Base-by-base conservation (phyloP, 2,329 filamentous ascomycete species). In the Colletotrichum liriopes region DNA sequence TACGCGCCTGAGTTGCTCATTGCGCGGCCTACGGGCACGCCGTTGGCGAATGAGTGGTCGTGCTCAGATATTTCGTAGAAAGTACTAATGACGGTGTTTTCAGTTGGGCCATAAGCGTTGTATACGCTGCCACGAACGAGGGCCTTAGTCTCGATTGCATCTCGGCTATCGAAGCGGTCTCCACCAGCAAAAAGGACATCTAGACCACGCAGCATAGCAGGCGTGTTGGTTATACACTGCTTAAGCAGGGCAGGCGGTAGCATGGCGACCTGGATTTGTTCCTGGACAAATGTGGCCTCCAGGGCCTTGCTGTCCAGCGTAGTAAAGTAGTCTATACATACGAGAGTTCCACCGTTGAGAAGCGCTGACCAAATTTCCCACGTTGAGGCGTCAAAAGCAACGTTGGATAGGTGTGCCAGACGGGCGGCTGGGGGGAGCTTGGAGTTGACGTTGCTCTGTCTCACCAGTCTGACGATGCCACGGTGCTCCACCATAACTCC, bases 401-500 rank as follows among this genome's bases (percentile, higher is more conserved):
- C 14, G n/a, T 62, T 62, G 23, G 59, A 62, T 6, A 62, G 2
- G 59, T 62, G 59, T 5, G 59, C 59, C 12, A 62, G 32, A 3
- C 59, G 41, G 9, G 45, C 41, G 11, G 59, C 26, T 3, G 18
- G 16, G 9, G 59, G 59, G 9, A 62, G 59, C 16, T 49, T 23
- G 16, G 59, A 35, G 41, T 32, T 37, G 45, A 49, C 45, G 41
- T 35, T 32, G 41, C 58, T 47, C 59, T 49, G 26, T 16, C n/a
- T 62, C 26, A 35, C 59, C 11, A 62, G 41, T 12, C 41, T 62
- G 41, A 62, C 16, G 16, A 62, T 62, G 16, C 59, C 59, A 32
- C 59, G 59, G 59, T 62, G 59, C 59, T 62, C 59, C 3, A 62
- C 11, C 59, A 62, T 51, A 2, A 62, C 59, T 9, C 59, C 59